Percentiles rank a stretch among this genome's conserved stretches.
These are phyloP conservation scores for Pascua guehoae DNA, from an alignment of 1,284 basidiomycete species.

Conservation along the genomic window DNA sequence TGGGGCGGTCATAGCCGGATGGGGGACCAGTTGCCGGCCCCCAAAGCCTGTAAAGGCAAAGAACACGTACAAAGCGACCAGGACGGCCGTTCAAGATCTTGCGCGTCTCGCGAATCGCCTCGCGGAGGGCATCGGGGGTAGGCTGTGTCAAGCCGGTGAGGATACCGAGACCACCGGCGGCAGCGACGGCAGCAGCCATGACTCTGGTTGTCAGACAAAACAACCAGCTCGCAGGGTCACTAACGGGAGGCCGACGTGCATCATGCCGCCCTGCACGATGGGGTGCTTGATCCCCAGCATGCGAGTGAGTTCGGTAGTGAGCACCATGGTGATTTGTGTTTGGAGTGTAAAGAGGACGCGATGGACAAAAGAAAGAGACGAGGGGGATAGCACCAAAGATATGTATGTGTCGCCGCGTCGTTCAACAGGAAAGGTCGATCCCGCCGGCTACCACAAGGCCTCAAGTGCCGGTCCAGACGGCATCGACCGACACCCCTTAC, in stretches of 20 bases:
- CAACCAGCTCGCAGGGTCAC: neutral
- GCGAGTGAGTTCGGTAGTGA: slow-evolving; percentile 52
- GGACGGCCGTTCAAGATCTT: slow-evolving; percentile 56
- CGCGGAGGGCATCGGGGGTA: slow-evolving; percentile 72
- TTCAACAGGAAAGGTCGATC: neutral
- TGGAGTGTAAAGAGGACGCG: neutral
- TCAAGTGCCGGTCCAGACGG: neutral
- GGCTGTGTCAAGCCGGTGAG: slow-evolving; percentile 85
- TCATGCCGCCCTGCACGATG: slow-evolving; percentile 58
- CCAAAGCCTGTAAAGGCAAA: too few species aligned
- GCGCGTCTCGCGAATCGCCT: slow-evolving; percentile 73
- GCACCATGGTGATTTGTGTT: slow-evolving; percentile 33
- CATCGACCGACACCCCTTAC: neutral
- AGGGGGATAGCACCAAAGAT: neutral
- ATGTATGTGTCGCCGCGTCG: neutral
- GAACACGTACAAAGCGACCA: slow-evolving; percentile 60
- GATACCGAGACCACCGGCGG: slow-evolving; percentile 83
- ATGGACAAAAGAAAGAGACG: neutral
- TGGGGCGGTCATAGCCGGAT: neutral
- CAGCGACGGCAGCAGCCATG: slow-evolving; percentile 65
- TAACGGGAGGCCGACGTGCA: slow-evolving; percentile 3
- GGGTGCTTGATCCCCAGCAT: slow-evolving; percentile 56
- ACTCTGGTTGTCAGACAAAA: slow-evolving; percentile 41
- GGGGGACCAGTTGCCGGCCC: neutral
- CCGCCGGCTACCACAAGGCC: neutral